Evolutionary conservation across 2,329 filamentous ascomycete genomes (phyloP).

Genomic region (Mollisia scopiformis): DNA sequence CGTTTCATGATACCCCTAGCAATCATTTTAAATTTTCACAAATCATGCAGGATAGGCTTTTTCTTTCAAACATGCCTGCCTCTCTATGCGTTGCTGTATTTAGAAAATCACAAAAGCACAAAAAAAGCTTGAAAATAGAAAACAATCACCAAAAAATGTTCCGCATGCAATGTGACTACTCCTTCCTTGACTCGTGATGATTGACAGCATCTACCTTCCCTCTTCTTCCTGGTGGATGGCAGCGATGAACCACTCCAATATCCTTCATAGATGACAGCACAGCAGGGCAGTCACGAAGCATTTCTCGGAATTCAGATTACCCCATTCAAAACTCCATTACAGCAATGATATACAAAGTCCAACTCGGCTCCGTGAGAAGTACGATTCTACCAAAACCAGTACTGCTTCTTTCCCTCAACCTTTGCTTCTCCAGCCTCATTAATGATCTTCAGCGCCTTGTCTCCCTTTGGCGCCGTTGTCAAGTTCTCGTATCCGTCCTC

Average conservation of each 20-base stretch:
- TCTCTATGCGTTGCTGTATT: not conserved
- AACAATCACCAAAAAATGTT: not conserved
- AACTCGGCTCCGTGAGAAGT: not conserved
- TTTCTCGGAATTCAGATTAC: not conserved
- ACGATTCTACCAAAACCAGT: constrained; percentile 28
- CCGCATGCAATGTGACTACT: not conserved
- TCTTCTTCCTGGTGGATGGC: too few relatives aligned
- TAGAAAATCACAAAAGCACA: not conserved
- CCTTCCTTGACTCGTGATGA: not conserved
- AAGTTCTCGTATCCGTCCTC: constrained; percentile 80
- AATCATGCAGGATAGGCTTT: not conserved
- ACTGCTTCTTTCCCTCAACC: not conserved
- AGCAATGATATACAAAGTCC: not conserved
- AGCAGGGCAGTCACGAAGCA: not conserved
- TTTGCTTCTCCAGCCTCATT: constrained; percentile 31
- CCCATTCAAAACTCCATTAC: too few relatives aligned
- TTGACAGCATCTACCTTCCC: too few relatives aligned
- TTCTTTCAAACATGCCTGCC: not conserved
- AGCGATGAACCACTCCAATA: too few relatives aligned
- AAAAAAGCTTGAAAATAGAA: not conserved
- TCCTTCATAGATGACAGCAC: not conserved
- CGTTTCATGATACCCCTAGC: not conserved
- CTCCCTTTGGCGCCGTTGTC: constrained; percentile 76
- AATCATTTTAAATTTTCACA: not conserved
- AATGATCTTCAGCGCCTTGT: constrained; percentile 68